Conservation (phyloP, 192 early-diverging fungal species). For the Rhizophagus sp. region DNA sequence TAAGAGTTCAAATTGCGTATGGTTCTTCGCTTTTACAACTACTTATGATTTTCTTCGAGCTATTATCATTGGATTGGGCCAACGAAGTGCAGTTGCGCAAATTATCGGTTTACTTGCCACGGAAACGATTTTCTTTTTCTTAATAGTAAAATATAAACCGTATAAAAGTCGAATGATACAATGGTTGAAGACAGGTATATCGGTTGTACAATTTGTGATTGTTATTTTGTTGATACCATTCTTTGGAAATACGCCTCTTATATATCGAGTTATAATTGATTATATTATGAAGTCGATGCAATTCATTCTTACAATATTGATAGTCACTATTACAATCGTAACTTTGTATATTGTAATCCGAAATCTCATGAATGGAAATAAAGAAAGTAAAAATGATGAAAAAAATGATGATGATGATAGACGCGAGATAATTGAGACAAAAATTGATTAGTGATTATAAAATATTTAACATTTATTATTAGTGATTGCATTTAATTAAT, state of each 20-base stretch:
- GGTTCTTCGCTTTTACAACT: neutral
- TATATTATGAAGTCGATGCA: too few species aligned
- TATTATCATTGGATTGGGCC: constrained; percentile 2
- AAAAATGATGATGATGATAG: too few species aligned
- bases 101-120: neutral
- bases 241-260: neutral
- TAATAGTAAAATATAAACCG: neutral
- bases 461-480: too few species aligned
- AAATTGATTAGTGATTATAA: too few species aligned
- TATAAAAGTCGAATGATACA: constrained; percentile 7
- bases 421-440: too few species aligned
- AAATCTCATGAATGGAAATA: too few species aligned
- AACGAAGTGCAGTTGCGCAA: neutral
- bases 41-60: constrained; percentile 23
- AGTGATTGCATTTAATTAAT: too few species aligned
- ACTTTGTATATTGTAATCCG: too few species aligned
- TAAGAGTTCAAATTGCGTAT: neutral
- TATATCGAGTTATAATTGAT: too few species aligned
- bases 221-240: neutral
- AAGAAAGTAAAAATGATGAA: too few species aligned
- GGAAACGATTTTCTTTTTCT: constrained; percentile 5
- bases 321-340: too few species aligned
- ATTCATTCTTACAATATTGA: too few species aligned
- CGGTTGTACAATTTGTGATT: neutral
- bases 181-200: neutral